These are phyloP conservation scores for Lactifluus piperatus DNA, from an alignment of 768 basidiomycete species.

Conservation along the genomic window DNA sequence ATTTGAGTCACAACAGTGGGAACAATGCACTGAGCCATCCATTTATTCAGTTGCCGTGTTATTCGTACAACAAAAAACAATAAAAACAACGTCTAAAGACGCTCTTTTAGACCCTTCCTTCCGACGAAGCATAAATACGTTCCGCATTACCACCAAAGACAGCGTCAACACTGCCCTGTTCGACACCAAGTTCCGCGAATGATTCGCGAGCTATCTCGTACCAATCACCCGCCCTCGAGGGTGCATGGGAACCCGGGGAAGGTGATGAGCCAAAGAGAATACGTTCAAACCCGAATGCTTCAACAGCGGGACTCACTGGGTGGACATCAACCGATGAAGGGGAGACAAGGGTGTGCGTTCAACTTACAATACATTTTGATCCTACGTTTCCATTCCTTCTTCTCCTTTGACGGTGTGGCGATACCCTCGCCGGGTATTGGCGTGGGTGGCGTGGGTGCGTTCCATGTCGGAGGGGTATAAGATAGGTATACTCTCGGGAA, in stretches of 20 bases:
- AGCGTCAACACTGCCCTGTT: conserved; percentile 67
- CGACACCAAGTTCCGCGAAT: conserved; percentile 69
- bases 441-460: conserved; percentile 42
- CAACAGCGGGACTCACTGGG: conserved; percentile 70
- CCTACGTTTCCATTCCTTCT: conserved; percentile 53
- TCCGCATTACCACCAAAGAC: conserved; percentile 54
- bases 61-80: conserved; percentile 7
- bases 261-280: conserved; percentile 79
- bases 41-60: too few relatives aligned
- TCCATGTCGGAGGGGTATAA: conserved; percentile 71
- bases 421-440: conserved; percentile 33
- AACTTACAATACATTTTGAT: conserved; percentile 82
- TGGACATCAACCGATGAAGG: conserved; percentile 1
- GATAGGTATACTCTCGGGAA: conserved; percentile 65
- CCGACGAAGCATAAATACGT: conserved; percentile 30
- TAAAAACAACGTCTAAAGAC: background rate
- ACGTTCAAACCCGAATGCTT: conserved; percentile 78
- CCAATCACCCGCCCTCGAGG: conserved; percentile 58
- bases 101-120: background rate
- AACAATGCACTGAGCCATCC: too few relatives aligned
- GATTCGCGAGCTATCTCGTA: conserved; percentile 75
- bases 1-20: background rate
- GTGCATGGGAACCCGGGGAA: conserved; percentile 38
- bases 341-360: background rate
- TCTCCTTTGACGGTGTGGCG: conserved; percentile 32